Conservation (phyloP, 2,329 filamentous ascomycete species). For the Pestalotiopsis fici region DNA sequence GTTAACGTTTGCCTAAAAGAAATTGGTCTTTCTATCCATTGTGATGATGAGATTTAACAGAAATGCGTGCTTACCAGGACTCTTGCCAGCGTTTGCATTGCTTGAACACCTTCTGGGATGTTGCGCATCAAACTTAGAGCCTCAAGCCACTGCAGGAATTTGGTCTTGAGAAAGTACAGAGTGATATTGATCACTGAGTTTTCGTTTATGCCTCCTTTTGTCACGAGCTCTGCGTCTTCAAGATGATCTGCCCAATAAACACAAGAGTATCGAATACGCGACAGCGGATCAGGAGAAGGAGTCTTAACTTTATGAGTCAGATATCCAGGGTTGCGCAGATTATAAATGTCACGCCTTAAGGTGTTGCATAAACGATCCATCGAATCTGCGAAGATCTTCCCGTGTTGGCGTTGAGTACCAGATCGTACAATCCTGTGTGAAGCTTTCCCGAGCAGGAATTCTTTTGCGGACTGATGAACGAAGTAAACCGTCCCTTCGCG, state of each 20-base stretch:
- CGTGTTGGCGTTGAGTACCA: constrained; percentile 26
- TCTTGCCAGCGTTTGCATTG: constrained; percentile 20
- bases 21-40: not conserved
- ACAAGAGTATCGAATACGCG: constrained; percentile 29
- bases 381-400: constrained; percentile 33
- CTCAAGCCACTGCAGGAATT: constrained; percentile 45
- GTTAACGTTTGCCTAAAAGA: not conserved
- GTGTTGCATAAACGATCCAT: constrained; percentile 27
- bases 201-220: not conserved
- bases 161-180: constrained; percentile 32
- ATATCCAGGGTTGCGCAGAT: constrained; percentile 21
- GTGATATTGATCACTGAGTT: constrained; percentile 19
- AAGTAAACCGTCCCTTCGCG: constrained; percentile 30
- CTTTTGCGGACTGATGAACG: constrained; percentile 45
- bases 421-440: constrained; percentile 28
- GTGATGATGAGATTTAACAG: not conserved
- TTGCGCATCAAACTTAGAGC: constrained; percentile 35
- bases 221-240: not conserved
- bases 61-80: constrained; percentile 3
- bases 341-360: constrained; percentile 37
- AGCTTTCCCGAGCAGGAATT: constrained; percentile 31
- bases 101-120: constrained; percentile 22
- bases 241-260: constrained; percentile 36
- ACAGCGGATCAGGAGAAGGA: constrained; percentile 26
- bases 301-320: constrained; percentile 19